These are phyloP conservation scores for Myxozyma melibiosi DNA, from an alignment of 805 yeast genomes.

Conservation along the genomic window DNA sequence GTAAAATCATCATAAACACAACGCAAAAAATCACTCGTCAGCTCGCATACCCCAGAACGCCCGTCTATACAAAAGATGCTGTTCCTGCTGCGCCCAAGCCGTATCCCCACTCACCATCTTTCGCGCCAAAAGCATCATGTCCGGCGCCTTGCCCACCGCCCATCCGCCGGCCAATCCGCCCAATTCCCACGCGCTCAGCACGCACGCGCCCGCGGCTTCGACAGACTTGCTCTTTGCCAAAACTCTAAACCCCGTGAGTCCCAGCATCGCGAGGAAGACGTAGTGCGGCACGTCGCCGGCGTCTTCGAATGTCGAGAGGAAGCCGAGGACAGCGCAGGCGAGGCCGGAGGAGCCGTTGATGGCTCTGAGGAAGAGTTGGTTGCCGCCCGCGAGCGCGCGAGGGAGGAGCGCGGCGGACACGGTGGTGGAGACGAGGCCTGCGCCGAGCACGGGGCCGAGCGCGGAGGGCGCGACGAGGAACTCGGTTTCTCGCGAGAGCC, in stretches of 20 bases:
- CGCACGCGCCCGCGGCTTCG: slow-evolving; percentile 9
- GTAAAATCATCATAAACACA: too few species aligned
- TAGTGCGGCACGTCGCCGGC: slow-evolving; percentile 30
- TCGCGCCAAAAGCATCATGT: neutral
- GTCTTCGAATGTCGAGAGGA: slow-evolving; percentile 25
- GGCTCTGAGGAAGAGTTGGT: slow-evolving; percentile 3
- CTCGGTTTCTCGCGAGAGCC: slow-evolving; percentile 29
- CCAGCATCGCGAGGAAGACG: slow-evolving; percentile 3
- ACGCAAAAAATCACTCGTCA: neutral
- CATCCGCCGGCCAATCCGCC: slow-evolving; percentile 24
- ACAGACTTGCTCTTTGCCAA: slow-evolving; percentile 11
- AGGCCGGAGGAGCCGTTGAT: slow-evolving; percentile 20
- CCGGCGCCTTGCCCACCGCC: slow-evolving; percentile 17
- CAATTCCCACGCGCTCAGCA: slow-evolving; percentile 11
- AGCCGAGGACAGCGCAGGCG: slow-evolving; percentile 27
- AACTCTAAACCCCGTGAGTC: slow-evolving; percentile 9
- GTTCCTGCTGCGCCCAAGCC: neutral
- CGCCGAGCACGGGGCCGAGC: slow-evolving; percentile 9
- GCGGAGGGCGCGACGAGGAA: slow-evolving; percentile 21
- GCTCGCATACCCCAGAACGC: slow-evolving; percentile 17
- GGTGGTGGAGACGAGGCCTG: slow-evolving; percentile 15
- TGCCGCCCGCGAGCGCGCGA: slow-evolving; percentile 9
- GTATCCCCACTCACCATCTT: neutral
- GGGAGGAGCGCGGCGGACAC: slow-evolving; percentile 20
- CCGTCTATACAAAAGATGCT: slow-evolving; percentile 3